A percentile compares a stretch with the other conserved stretches of the same genome.
phyloP scores from a whole-genome alignment of 2,329 filamentous ascomycete genomes.

The Xylaria sp. region DNA sequence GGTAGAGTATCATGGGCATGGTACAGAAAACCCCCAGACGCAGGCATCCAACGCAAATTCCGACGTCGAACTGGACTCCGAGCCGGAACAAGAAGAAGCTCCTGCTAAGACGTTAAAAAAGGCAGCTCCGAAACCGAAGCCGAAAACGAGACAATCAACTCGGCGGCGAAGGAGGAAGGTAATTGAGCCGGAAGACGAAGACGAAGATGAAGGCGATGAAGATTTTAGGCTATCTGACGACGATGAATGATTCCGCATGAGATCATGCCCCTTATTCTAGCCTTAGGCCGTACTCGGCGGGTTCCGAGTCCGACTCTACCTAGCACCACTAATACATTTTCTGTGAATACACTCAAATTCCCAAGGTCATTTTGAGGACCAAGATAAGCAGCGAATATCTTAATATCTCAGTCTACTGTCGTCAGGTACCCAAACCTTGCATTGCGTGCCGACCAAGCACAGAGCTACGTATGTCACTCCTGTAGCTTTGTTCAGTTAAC shows the following conservation, averaged over 20 bases:
- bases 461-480: no score
- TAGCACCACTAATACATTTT: no score
- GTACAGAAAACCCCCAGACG: constrained; percentile 8
- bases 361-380: background rate
- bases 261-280: background rate
- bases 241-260: constrained; percentile 12
- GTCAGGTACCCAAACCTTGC: no score
- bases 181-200: constrained; percentile 26
- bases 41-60: constrained; percentile 8
- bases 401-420: no score
- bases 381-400: no score
- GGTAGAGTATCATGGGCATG: constrained; percentile 37
- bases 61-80: constrained; percentile 11
- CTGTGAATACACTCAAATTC: no score
- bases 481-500: no score
- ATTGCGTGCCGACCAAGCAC: no score
- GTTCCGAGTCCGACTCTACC: no score
- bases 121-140: constrained; percentile 34
- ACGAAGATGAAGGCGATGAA: constrained; percentile 33
- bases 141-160: constrained; percentile 32
- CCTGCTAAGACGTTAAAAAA: constrained; percentile 31
- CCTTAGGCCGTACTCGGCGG: background rate
- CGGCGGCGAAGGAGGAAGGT: constrained; percentile 34
- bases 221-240: constrained; percentile 31
- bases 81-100: constrained; percentile 19